Conservation (phyloP, 495 filamentous ascomycete genomes). For the Jackrogersella minutella region DNA sequence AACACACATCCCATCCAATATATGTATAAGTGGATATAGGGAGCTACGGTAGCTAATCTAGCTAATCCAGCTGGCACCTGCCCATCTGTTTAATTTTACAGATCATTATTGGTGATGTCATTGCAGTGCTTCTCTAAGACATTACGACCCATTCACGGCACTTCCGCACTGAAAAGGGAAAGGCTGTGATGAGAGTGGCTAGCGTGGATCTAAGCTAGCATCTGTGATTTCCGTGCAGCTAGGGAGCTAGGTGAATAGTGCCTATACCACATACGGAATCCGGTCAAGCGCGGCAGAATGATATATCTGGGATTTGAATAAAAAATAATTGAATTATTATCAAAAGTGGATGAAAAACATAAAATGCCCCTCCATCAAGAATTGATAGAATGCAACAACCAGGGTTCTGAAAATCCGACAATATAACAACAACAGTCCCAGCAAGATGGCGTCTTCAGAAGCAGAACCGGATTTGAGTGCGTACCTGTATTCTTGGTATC, state of each 20-base stretch:
- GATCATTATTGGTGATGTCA: constrained; percentile 35
- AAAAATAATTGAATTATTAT: constrained; percentile 35
- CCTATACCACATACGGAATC: background rate
- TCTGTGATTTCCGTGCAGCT: too few relatives aligned
- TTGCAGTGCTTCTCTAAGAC: constrained; percentile 26
- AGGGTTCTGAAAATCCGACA: constrained; percentile 7
- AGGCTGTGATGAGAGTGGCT: background rate
- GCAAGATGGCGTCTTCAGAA: constrained; percentile 32
- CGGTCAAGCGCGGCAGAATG: constrained; percentile 40
- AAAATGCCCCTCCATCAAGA: constrained; percentile 40
- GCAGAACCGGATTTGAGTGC: constrained; percentile 41
- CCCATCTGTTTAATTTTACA: constrained; percentile 26
- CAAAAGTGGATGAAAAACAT: constrained; percentile 18
- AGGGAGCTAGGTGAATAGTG: background rate
- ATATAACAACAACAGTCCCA: background rate
- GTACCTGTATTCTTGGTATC: constrained; percentile 7
- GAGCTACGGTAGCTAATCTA: background rate
- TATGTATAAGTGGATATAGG: constrained; percentile 25
- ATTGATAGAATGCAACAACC: background rate
- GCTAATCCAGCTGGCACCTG: constrained; percentile 4
- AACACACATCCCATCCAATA: background rate
- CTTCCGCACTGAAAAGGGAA: constrained; percentile 9
- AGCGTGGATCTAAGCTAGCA: constrained; percentile 18
- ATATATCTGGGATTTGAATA: too few relatives aligned
- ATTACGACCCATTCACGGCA: constrained; percentile 7